Evolutionary conservation across 768 basidiomycete species (phyloP).

Genomic region (Tulasnella sp.): DNA sequence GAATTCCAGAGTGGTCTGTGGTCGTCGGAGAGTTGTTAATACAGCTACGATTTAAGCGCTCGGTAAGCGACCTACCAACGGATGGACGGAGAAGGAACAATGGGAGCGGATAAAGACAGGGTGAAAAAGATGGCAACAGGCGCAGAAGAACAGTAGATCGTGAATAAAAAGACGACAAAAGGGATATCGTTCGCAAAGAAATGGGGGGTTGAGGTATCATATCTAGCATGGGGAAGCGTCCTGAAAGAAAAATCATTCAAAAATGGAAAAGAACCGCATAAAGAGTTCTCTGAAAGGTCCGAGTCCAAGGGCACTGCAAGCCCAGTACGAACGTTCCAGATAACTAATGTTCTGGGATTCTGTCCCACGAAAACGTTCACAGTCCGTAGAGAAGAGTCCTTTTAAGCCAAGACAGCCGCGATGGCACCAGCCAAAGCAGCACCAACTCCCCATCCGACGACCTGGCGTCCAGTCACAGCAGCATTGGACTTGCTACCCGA

Average conservation of each 20-base stretch:
- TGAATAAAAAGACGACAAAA: not conserved
- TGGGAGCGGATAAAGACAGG: not conserved
- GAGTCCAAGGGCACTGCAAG: not conserved
- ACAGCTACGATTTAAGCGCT: not conserved
- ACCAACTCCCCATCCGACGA: not conserved
- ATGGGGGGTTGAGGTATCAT: not conserved
- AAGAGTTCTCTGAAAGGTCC: too few species aligned
- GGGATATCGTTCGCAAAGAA: not conserved
- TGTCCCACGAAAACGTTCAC: not conserved
- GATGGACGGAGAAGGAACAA: not conserved
- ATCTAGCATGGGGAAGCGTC: not conserved
- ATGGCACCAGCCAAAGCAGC: not conserved
- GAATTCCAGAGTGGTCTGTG: slow-evolving; percentile 89
- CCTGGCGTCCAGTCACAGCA: not conserved
- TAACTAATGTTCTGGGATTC: too few species aligned
- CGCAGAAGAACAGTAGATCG: not conserved
- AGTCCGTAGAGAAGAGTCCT: not conserved
- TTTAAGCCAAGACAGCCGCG: not conserved
- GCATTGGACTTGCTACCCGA: not conserved
- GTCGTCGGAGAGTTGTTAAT: not conserved
- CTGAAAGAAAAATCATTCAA: not conserved
- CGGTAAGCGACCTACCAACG: too few species aligned
- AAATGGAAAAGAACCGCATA: not conserved
- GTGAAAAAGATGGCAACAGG: not conserved
- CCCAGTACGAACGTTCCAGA: not conserved